Conservation (phyloP, 164 flowering plant species). For the Berberis thunbergii region DNA sequence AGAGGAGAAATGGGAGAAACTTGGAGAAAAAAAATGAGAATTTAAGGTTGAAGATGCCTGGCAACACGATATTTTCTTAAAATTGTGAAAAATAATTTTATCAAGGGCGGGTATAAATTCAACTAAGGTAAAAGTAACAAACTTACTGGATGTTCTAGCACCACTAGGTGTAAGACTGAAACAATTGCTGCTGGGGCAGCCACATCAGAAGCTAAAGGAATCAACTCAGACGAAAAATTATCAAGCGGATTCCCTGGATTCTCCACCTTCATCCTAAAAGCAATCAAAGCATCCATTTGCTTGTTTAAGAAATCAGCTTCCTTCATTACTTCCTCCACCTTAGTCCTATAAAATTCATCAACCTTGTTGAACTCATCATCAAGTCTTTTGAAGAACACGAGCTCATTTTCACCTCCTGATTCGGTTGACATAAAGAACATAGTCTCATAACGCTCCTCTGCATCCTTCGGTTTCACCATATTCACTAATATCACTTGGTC, state of each 20-base stretch:
- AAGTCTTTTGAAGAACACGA: slow-evolving; percentile 40
- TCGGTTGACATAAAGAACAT: slow-evolving; percentile 41
- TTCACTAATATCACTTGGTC: slow-evolving; percentile 18
- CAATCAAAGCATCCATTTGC: slow-evolving; percentile 67
- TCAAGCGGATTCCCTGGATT: slow-evolving; percentile 20
- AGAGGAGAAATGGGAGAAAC: too few species aligned
- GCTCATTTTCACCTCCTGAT: slow-evolving; percentile 47
- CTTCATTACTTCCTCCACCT: slow-evolving; percentile 39
- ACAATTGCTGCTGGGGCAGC: slow-evolving; percentile 21
- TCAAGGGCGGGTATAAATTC: neutral
- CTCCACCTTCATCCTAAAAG: slow-evolving; percentile 49
- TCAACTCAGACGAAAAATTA: slow-evolving; percentile 10
- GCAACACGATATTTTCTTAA: too few species aligned
- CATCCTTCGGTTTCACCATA: neutral
- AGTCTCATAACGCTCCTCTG: slow-evolving; percentile 26
- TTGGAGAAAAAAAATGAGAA: too few species aligned
- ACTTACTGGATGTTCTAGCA: slow-evolving; percentile 3
- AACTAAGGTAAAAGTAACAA: neutral
- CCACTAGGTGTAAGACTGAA: slow-evolving; percentile 9
- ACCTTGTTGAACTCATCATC: slow-evolving; percentile 74
- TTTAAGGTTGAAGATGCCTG: too few species aligned
- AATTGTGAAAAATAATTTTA: too few species aligned
- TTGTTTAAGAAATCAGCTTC: slow-evolving; percentile 47
- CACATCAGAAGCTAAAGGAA: slow-evolving; percentile 16
- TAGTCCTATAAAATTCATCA: slow-evolving; percentile 36